Base-by-base conservation (phyloP, 345 rosid species). In the Eucalyptus melliodora region DNA sequence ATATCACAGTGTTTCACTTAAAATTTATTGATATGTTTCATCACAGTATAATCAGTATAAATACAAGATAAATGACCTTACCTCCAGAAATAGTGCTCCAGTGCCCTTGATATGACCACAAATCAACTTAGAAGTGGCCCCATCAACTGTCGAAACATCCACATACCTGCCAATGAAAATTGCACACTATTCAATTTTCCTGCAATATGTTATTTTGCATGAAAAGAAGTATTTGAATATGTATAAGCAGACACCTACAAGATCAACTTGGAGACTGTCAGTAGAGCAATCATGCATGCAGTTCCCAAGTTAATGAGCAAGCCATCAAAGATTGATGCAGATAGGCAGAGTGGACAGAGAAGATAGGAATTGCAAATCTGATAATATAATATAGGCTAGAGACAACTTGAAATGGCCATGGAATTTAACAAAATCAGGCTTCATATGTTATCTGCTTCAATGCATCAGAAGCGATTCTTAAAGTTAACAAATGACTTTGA, bases 101-200 rank as follows among this genome's bases (percentile, higher is more conserved):
- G 96, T 93, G 45, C 93, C 95, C 92, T 95, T 94, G 80, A 96
- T 94, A 44, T 87, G 94, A 87, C 88, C 92, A 88, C 91, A 88
- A 87, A 97, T 97, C 91, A 96, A 88, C 45, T 93, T 96, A 27
- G 99, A 95, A 82, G 99, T 94, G 53, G 95, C 94, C 88, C 92
- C 96, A 92, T 97, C 99, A 91, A 97, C 99, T 7, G 99, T 97
- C 72, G 99, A 97, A 93, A 94, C 93, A 91, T 97, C 99, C 60
- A 97, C 98, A 91, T 97, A 97, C 90, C 99, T 97, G 93, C 87
- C 90, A 89, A 89, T 30, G 30, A 40, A 80, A 51, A 59, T 45
- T 45, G 50, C 51, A 40, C 50, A 86, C 17, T 17, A 87, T 13
- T 87, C 62, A 86, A 55, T 19, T 21, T 53, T 55, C 44, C 31